Percentiles rank a stretch among this genome's conserved stretches.
phyloP scores from a whole-genome alignment of 2,329 filamentous ascomycete genomes.

The Conoideocrella luteorostrata region DNA sequence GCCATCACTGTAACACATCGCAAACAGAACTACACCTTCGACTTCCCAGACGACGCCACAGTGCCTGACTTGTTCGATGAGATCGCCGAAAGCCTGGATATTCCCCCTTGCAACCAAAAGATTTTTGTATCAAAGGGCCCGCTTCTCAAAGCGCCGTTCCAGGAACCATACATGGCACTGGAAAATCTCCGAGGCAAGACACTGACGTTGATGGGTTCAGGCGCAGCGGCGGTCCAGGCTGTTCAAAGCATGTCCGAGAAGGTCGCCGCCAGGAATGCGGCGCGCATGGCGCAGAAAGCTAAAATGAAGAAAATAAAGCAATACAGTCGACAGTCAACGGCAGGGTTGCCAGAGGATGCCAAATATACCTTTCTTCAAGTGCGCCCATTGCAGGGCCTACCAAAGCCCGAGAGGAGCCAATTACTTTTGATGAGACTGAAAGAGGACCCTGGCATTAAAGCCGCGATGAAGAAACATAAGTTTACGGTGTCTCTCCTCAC shows the following conservation, averaged over 20 bases:
- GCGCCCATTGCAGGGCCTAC: conserved; percentile 69
- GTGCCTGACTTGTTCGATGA: conserved; percentile 53
- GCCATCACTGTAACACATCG: conserved; percentile 41
- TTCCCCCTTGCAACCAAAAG: conserved; percentile 61
- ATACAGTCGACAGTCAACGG: conserved; percentile 1
- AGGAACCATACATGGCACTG: conserved; percentile 46
- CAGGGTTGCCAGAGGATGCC: conserved; percentile 40
- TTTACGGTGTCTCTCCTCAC: conserved; percentile 83
- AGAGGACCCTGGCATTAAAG: conserved; percentile 77
- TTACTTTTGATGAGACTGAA: conserved; percentile 69
- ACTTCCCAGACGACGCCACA: conserved; percentile 39
- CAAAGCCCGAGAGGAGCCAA: conserved; percentile 64
- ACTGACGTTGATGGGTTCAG: conserved; percentile 60
- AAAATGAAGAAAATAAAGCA: conserved; percentile 18
- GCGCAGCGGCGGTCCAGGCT: conserved; percentile 51
- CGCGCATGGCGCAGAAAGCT: conserved; percentile 25
- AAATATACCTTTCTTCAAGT: conserved; percentile 78
- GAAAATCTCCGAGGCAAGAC: conserved; percentile 47
- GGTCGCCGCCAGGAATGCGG: conserved; percentile 41
- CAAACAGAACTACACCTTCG: conserved; percentile 36
- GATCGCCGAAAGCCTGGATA: conserved; percentile 49
- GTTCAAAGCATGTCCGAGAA: conserved; percentile 43
- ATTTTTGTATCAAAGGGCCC: conserved; percentile 60
- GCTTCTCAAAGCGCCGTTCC: conserved; percentile 58
- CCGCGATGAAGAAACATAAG: conserved; percentile 75